Evolutionary conservation across 345 rosid species (phyloP).

Genomic region (Sisymbrium altissimum): DNA sequence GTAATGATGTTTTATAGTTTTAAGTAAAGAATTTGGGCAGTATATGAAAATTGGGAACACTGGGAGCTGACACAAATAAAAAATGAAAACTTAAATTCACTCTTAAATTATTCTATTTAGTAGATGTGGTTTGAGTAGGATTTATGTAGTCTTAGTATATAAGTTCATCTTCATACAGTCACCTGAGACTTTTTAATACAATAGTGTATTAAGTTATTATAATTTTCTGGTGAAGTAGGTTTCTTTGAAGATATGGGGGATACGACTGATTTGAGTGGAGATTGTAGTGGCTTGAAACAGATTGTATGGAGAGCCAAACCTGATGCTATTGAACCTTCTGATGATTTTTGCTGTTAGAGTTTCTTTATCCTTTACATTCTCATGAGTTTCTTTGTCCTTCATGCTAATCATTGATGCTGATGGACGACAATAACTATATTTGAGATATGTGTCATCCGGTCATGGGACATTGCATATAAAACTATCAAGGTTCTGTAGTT

Average conservation of each 20-base stretch:
- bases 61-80: too few relatives aligned
- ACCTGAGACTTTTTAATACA: not conserved
- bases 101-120: not conserved
- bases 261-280: too few relatives aligned
- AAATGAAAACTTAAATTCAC: too few relatives aligned
- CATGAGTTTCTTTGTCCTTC: too few relatives aligned
- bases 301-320: constrained; percentile 59
- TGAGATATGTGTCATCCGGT: constrained; percentile 58
- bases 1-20: too few relatives aligned
- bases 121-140: too few relatives aligned
- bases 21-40: too few relatives aligned
- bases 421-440: not conserved
- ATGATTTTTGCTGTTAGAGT: constrained; percentile 57
- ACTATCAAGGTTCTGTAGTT: constrained; percentile 70
- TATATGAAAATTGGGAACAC: too few relatives aligned
- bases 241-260: constrained; percentile 47
- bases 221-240: not conserved
- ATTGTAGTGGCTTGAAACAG: constrained; percentile 75
- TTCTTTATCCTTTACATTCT: not conserved
- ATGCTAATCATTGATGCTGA: too few relatives aligned
- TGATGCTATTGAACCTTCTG: constrained; percentile 59
- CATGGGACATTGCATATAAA: constrained; percentile 82
- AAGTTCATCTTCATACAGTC: too few relatives aligned
- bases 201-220: not conserved
- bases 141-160: not conserved